These are phyloP conservation scores for Volvariella surrecta DNA, from an alignment of 1,284 basidiomycete species.

Conservation along the genomic window DNA sequence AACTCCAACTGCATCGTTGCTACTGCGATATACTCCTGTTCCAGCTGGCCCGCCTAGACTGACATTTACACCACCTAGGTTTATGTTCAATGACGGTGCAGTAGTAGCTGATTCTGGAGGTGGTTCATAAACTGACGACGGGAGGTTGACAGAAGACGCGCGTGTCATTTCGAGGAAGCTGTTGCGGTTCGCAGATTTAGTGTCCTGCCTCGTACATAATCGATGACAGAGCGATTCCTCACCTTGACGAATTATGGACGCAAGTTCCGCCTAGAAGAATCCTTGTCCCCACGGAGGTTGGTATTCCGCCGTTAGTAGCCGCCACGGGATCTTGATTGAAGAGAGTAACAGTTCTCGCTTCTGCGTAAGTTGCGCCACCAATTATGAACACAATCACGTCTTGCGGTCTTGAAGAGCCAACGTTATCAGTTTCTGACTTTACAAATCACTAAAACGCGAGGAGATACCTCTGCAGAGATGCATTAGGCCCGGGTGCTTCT, in stretches of 20 bases:
- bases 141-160: slow-evolving; percentile 51
- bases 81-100: slow-evolving; percentile 75
- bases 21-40: slow-evolving; percentile 76
- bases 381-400: slow-evolving; percentile 95
- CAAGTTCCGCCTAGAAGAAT: slow-evolving; percentile 88
- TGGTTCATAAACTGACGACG: slow-evolving; percentile 59
- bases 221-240: slow-evolving; percentile 15
- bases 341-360: slow-evolving; percentile 75
- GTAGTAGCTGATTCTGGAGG: slow-evolving; percentile 59
- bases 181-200: too few species aligned
- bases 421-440: neutral
- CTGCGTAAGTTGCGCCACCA: slow-evolving; percentile 91
- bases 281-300: slow-evolving; percentile 51
- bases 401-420: slow-evolving; percentile 55
- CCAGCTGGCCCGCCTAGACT: slow-evolving; percentile 80
- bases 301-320: slow-evolving; percentile 38
- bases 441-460: slow-evolving; percentile 1
- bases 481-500: slow-evolving; percentile 60
- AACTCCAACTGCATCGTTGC: slow-evolving; percentile 62
- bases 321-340: slow-evolving; percentile 73
- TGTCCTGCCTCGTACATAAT: slow-evolving; percentile 7
- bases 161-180: slow-evolving; percentile 75
- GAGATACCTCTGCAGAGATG: slow-evolving; percentile 54
- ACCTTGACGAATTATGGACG: slow-evolving; percentile 89
- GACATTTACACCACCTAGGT: slow-evolving; percentile 86